Percentiles rank a stretch among this genome's conserved stretches.
Conservation (phyloP, 371 early-diverging fungal genomes). For the Circinella umbellata region DNA sequence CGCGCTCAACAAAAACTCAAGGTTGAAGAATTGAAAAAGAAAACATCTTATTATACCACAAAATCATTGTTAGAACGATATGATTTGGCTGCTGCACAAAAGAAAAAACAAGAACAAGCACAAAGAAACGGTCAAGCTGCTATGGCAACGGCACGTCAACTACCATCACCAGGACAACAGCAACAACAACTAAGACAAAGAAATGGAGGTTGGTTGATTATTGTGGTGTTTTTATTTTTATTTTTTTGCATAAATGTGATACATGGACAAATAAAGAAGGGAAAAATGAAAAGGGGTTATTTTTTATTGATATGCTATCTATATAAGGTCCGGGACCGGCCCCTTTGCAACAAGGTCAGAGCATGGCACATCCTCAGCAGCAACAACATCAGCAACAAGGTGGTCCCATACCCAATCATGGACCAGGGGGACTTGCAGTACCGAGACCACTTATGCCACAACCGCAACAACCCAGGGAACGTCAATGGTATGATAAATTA, state of each 20-base stretch:
- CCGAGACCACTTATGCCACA: constrained; percentile 6
- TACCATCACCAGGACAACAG: neutral
- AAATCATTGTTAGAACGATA: constrained; percentile 86
- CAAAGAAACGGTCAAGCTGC: constrained; percentile 7
- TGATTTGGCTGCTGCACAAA: constrained; percentile 26
- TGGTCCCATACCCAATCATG: neutral
- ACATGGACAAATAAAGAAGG: neutral
- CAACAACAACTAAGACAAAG: constrained; percentile 14
- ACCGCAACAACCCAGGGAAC: constrained; percentile 20
- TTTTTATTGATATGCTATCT: neutral
- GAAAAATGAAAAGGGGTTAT: neutral
- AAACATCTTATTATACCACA: constrained; percentile 86
- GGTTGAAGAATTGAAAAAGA: constrained; percentile 91
- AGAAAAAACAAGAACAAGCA: constrained; percentile 10
- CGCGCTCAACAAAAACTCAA: constrained; percentile 66
- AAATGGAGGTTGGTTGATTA: constrained; percentile 1
- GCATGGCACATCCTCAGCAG: neutral
- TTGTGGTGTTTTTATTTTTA: too few species aligned
- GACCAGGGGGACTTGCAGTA: neutral
- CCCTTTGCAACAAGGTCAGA: neutral
- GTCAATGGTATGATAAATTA: constrained; percentile 81
- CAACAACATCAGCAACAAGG: neutral
- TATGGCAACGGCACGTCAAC: constrained; percentile 1
- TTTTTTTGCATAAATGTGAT: neutral
- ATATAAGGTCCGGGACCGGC: neutral